Conservation (phyloP, 2,329 filamentous ascomycete species). For the Elsinoe fawcettii region DNA sequence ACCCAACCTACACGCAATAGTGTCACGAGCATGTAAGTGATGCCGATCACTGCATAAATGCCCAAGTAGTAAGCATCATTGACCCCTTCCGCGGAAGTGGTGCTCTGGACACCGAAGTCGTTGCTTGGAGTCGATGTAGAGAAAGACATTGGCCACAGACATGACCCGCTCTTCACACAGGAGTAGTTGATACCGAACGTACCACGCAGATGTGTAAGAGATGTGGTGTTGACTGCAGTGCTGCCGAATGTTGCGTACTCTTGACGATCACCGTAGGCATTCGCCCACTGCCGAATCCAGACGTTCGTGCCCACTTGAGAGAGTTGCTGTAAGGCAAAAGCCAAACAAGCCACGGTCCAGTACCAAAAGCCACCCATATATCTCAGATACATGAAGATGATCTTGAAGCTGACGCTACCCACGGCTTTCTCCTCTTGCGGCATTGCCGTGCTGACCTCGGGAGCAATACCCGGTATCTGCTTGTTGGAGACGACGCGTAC, state of each 20-base stretch:
- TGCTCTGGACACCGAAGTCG: constrained; percentile 15
- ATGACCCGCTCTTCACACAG: constrained; percentile 44
- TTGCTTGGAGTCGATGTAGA: constrained; percentile 17
- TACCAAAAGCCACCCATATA: constrained; percentile 98
- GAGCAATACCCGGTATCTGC: constrained; percentile 32
- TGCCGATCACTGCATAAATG: constrained; percentile 72
- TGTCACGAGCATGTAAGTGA: constrained; percentile 71
- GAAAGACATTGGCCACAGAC: constrained; percentile 38
- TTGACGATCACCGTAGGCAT: constrained; percentile 61
- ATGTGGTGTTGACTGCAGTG: neutral
- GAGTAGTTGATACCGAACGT: constrained; percentile 37
- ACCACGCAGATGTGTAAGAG: constrained; percentile 31
- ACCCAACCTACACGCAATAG: constrained; percentile 77
- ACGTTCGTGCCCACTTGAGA: constrained; percentile 81
- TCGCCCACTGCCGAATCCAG: constrained; percentile 94
- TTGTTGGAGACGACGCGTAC: constrained; percentile 38
- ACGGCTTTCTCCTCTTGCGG: constrained; percentile 67
- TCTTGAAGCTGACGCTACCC: constrained; percentile 79
- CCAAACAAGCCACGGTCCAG: constrained; percentile 67
- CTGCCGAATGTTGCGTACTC: constrained; percentile 26
- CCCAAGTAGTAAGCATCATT: constrained; percentile 76
- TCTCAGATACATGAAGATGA: constrained; percentile 74
- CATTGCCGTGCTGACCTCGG: constrained; percentile 25
- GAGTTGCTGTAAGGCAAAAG: constrained; percentile 77
- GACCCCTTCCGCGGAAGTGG: constrained; percentile 37